Evolutionary conservation across 768 basidiomycete species (phyloP), one percentile per base, ranked within the genome.

Genomic region (Pisolithus marmoratus): DNA sequence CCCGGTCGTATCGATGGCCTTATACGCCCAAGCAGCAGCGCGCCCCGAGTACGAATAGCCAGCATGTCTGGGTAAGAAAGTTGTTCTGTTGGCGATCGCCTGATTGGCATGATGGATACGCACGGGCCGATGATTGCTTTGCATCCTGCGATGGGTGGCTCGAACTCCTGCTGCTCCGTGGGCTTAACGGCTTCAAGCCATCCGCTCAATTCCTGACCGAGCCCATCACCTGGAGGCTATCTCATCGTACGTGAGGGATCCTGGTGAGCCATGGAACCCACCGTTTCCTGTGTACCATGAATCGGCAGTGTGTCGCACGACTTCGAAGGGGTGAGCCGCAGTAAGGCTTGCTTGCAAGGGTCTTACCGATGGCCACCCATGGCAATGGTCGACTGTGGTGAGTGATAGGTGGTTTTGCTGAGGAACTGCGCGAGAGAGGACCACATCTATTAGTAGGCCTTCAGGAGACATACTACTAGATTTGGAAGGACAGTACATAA

Each of bases 81-180:
- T 12, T 8, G 36, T 63, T 48, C 29, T 29, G 15, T 12, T 47
- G 41, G 31, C 17, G 44, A 34, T 14, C 29, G 19, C 38, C 24
- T 11, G 46, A 38, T 36, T 17, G 7, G n/a, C 12, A 36, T 12
- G 53, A 45, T 15, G 34, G 41, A 38, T n/a, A 76, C 91, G 59
- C 61, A 97, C 94, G 96, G 96, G 19, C 89, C 94, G 42, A 99
- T 94, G 63, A 99, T 79, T n/a, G 94, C 96, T 64, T 81, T 87
- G 58, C 80, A 82, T 26, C 83, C 80, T 46, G 70, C 62, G 58
- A 93, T 75, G 2, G 94, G 93, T 38, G 82, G 85, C 1, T 69
- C 61, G 74, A 83, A 82, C 60, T 79, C 53, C 23, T 73, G 68
- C 36, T 71, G 67, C 6, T 67, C 63, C 3, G 74, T 71, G 29